Evolutionary conservation across 2,329 filamentous ascomycete species (phyloP), one percentile per base, ranked within the genome.

Genomic region (Claviceps monticola): DNA sequence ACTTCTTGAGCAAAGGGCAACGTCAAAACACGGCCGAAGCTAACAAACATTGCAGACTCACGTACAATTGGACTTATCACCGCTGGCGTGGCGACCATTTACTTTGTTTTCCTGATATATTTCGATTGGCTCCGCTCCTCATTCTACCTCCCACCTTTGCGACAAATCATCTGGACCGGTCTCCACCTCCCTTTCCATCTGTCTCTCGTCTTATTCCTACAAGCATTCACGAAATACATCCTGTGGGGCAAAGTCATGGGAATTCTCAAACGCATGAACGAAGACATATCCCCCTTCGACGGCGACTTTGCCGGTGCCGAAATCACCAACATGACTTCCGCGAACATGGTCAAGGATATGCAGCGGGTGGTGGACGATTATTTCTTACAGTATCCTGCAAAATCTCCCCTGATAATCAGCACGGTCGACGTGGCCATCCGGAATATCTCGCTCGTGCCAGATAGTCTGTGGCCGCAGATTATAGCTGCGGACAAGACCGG

Each of bases 51-150:
- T 41, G 39, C 9, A 41, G 39, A 41, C n/a, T 17, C 39, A 17
- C 39, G 39, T 17, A 69, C 68, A 2, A 70, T 73, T 17, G 71
- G 70, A 4, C 63, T 70, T 21, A 62, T 73, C 9, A 65, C 65
- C 0, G 62, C 70, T 1, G 65, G 67, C 1, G 59, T 66, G 0
- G 63, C 68, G 5, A 68, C 68, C n/a, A 66, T 73, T 26, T 74
- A 74, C 58, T 65, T 70, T 45, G 62, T 74, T 49, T 74, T 72
- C 58, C 66, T 74, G 50, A 59, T 72, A 38, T 73, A 74, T 54
- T 74, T 84, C 51, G 71, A 84, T 57, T 84, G 79, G 76, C 79
- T 82, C 63, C 81, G 82, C 60, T 79, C 79, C 49, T 74, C 80
- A 53, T 55, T 54, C 37, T 73, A 81, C 36, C 76, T 74, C 70